A percentile compares a stretch with the other conserved stretches of the same genome.
Evolutionary conservation across 345 rosid genomes (phyloP).

Genomic region (Salix koriyanagi): DNA sequence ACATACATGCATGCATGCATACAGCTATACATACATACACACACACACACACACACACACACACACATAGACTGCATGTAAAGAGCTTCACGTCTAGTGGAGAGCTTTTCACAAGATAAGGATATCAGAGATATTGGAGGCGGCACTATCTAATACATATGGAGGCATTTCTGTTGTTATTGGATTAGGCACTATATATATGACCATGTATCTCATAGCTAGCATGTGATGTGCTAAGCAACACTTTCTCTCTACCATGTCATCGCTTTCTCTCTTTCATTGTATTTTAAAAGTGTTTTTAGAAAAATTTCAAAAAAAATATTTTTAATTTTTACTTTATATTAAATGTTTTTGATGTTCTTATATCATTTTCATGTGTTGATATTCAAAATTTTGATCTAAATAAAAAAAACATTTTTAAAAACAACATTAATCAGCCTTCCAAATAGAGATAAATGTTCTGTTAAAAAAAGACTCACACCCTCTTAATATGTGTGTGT

Average conservation of each 20-base stretch:
- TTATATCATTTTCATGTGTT: too few species aligned
- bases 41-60: too few species aligned
- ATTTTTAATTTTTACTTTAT: too few species aligned
- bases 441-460: too few species aligned
- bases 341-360: too few species aligned
- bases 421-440: too few species aligned
- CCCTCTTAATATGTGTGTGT: too few species aligned
- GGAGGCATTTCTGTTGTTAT: background rate
- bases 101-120: slow-evolving; percentile 6
- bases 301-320: too few species aligned
- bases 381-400: too few species aligned
- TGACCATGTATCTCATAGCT: background rate
- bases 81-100: background rate
- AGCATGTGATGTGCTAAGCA: background rate
- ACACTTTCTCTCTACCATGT: background rate
- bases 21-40: background rate
- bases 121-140: slow-evolving; percentile 24
- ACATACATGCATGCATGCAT: background rate
- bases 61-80: background rate
- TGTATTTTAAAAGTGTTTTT: too few species aligned
- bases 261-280: background rate
- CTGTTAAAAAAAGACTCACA: too few species aligned
- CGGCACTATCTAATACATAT: slow-evolving; percentile 24
- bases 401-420: too few species aligned
- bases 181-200: slow-evolving; percentile 15